Base-by-base conservation (phyloP, 2,329 filamentous ascomycete genomes). In the Cladosporium sp. region DNA sequence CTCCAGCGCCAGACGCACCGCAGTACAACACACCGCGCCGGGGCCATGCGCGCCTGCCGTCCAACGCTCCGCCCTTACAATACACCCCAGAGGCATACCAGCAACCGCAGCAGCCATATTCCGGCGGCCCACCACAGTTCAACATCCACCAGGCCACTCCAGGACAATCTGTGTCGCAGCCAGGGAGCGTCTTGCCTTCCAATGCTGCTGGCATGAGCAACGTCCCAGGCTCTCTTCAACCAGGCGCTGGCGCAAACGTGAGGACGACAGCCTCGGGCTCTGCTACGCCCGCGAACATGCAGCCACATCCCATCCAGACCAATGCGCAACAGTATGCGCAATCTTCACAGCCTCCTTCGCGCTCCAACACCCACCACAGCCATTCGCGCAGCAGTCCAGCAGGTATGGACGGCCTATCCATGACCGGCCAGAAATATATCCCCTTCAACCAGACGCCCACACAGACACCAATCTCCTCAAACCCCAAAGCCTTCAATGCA, bases 321-420 rank as follows among this genome's bases (percentile, higher is more conserved):
- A 89, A 82, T 72, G 78, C 83, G 67, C 83, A 86, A 72, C 86
- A 88, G 67, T 88, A 88, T 74, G 82, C 85, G 8, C 57, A 62
- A 26, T 26, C 64, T 33, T 57, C 64, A 16, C 70, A 70, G 64
- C 70, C 87, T 29, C 87, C 89, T 52, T 86, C 88, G 58, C 89
- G 90, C 75, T 86, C 89, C 26, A 85, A 88, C 64, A 85, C 85
- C 52, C 81, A 91, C 73, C 91, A 94, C 76, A 86, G 84, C 75
- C 94, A 96, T 79, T 93, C 93, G 57, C 87, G 91, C 72, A 95
- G 92, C 65, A 97, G 92, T 78, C 92, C 93, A 60, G 88, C 89
- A 53, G 85, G 83, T 49, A 61, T 72, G 66, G 73, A 75, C 57
- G 66, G 66, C 49, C 62, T 70, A 40, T 59, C 59, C 10, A 53